Conservation (phyloP, 1,284 basidiomycete species). For the Porodaedalea pini region DNA sequence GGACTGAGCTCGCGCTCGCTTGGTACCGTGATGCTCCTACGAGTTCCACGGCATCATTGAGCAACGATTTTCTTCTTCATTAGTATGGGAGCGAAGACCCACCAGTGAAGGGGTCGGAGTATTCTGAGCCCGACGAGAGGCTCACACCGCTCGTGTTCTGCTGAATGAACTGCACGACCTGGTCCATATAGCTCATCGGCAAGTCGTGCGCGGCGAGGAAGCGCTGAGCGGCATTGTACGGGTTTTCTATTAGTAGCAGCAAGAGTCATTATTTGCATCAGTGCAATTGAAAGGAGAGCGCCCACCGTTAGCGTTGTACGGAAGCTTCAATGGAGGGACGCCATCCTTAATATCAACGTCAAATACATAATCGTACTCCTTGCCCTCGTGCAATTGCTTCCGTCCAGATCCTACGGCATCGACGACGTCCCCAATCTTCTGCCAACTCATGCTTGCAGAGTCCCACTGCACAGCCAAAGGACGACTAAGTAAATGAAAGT, state of each 20-base stretch:
- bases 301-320: slow-evolving; percentile 85
- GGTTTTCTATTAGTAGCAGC: slow-evolving; percentile 66
- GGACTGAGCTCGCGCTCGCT: background rate
- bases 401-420: slow-evolving; percentile 86
- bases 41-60: background rate
- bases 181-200: slow-evolving; percentile 79
- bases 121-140: slow-evolving; percentile 59
- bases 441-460: slow-evolving; percentile 64
- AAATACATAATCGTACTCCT: slow-evolving; percentile 98
- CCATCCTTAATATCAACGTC: slow-evolving; percentile 97
- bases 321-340: slow-evolving; percentile 88
- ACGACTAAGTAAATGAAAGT: slow-evolving; percentile 1
- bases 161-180: slow-evolving; percentile 93
- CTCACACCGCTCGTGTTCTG: slow-evolving; percentile 82
- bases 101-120: slow-evolving; percentile 92
- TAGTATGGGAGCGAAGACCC: slow-evolving; percentile 19
- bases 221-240: slow-evolving; percentile 84
- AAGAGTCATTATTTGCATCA: slow-evolving; percentile 9
- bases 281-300: slow-evolving; percentile 5
- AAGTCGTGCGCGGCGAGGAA: slow-evolving; percentile 88
- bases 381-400: slow-evolving; percentile 87
- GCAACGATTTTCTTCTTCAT: background rate
- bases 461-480: slow-evolving; percentile 87
- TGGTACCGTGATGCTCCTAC: slow-evolving; percentile 10
- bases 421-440: slow-evolving; percentile 94